Conservation (phyloP, 176 grass and related monocot genomes). For the Oryza meyeriana region DNA sequence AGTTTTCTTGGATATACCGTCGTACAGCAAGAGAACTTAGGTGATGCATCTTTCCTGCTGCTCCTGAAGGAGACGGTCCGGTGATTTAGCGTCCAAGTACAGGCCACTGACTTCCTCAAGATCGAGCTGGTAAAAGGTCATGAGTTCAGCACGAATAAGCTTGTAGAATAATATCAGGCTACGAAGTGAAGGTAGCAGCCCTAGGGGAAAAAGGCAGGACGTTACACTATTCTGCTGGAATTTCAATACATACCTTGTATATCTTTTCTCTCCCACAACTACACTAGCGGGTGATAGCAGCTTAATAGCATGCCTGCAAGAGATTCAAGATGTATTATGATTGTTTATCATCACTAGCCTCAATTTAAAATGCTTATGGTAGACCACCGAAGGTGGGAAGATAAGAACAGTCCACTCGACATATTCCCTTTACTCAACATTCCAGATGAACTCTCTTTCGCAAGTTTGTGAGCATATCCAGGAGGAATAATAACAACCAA, state of each 20-base stretch:
- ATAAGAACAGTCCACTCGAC: neutral
- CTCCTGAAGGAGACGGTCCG: conserved; percentile 83
- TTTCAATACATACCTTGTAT: conserved; percentile 57
- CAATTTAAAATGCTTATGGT: neutral
- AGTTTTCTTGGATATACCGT: neutral
- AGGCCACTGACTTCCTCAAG: conserved; percentile 70
- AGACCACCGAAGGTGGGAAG: neutral
- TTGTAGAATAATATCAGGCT: neutral
- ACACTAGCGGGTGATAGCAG: conserved; percentile 82
- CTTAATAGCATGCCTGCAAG: conserved; percentile 82
- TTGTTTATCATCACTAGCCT: neutral
- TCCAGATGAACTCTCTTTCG: neutral
- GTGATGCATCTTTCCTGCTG: conserved; percentile 90
- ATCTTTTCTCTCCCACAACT: conserved; percentile 87
- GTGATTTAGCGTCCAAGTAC: conserved; percentile 80
- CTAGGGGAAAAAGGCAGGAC: neutral
- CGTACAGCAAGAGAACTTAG: conserved; percentile 28
- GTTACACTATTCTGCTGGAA: neutral
- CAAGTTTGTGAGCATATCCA: neutral
- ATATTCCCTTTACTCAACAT: neutral
- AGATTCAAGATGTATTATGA: conserved; percentile 13
- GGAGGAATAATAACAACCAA: conserved; percentile 4
- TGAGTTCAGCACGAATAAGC: conserved; percentile 9
- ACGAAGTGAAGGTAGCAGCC: neutral
- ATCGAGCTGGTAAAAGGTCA: conserved; percentile 51